phyloP scores from a whole-genome alignment of 2,329 filamentous ascomycete species.

The Ambrosiella beaveri region DNA sequence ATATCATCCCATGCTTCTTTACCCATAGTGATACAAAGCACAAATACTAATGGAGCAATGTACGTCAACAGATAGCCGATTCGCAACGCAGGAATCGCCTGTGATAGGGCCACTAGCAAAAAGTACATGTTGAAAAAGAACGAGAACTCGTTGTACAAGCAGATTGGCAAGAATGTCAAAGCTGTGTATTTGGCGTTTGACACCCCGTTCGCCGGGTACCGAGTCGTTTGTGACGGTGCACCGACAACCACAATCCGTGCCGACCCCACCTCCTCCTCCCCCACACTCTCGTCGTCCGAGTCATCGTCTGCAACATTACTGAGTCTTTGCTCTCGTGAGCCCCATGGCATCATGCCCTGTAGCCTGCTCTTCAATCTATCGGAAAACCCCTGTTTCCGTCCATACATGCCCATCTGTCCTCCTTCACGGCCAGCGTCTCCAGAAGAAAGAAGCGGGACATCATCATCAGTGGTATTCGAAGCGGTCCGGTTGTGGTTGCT shows the following conservation, averaged over 20 bases:
- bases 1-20: slow-evolving; percentile 96
- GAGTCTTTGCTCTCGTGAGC: slow-evolving; percentile 10
- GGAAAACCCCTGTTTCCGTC: background rate
- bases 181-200: slow-evolving; percentile 97
- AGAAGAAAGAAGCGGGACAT: slow-evolving; percentile 50
- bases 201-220: slow-evolving; percentile 77
- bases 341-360: slow-evolving; percentile 46
- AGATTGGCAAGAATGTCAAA: slow-evolving; percentile 82
- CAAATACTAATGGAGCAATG: slow-evolving; percentile 79
- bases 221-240: slow-evolving; percentile 45
- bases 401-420: background rate
- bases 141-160: slow-evolving; percentile 95
- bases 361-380: slow-evolving; percentile 26
- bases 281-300: slow-evolving; percentile 31
- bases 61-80: slow-evolving; percentile 95
- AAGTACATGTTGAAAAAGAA: slow-evolving; percentile 99
- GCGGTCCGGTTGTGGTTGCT: slow-evolving; percentile 36
- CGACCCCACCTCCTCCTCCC: slow-evolving; percentile 46
- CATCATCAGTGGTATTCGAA: slow-evolving; percentile 48
- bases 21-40: slow-evolving; percentile 77
- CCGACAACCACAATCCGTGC: slow-evolving; percentile 64
- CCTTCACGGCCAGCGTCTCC: slow-evolving; percentile 14
- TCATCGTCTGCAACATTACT: slow-evolving; percentile 22
- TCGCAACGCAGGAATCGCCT: slow-evolving; percentile 72
- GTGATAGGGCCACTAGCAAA: slow-evolving; percentile 80